Evolutionary conservation across 495 filamentous ascomycete genomes (phyloP).

Genomic region (Neurospora sp.): DNA sequence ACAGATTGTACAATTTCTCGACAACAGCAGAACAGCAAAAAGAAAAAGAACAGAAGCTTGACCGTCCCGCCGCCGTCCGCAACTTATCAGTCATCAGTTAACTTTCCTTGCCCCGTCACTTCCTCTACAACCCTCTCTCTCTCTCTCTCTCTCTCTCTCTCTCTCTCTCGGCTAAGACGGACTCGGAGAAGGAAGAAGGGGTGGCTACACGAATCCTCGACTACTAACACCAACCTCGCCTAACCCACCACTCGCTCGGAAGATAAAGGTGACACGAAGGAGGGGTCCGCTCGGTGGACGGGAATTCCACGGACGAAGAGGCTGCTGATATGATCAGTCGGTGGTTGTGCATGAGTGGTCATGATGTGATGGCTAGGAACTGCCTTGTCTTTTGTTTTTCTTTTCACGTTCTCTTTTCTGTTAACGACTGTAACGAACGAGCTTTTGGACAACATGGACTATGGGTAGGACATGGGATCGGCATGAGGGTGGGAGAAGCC

Average conservation of each 20-base stretch:
- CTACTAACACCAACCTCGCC: neutral
- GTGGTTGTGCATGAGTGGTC: neutral
- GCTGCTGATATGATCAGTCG: neutral
- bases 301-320: neutral
- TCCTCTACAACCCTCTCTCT: neutral
- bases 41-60: neutral
- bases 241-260: neutral
- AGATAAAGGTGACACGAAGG: neutral
- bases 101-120: neutral
- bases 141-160: neutral
- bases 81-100: neutral
- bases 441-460: neutral
- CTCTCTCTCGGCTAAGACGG: neutral
- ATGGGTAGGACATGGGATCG: neutral
- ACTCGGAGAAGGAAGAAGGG: neutral
- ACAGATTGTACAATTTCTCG: neutral
- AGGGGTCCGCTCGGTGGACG: neutral
- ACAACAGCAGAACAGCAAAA: neutral
- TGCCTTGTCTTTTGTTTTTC: neutral
- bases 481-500: neutral
- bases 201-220: neutral
- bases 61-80: neutral
- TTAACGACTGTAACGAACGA: neutral
- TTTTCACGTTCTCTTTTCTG: neutral
- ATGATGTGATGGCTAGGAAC: neutral